Evolutionary conservation across 352 stramenopile species (phyloP).

Genomic region (Pythium vanterpoolii): DNA sequence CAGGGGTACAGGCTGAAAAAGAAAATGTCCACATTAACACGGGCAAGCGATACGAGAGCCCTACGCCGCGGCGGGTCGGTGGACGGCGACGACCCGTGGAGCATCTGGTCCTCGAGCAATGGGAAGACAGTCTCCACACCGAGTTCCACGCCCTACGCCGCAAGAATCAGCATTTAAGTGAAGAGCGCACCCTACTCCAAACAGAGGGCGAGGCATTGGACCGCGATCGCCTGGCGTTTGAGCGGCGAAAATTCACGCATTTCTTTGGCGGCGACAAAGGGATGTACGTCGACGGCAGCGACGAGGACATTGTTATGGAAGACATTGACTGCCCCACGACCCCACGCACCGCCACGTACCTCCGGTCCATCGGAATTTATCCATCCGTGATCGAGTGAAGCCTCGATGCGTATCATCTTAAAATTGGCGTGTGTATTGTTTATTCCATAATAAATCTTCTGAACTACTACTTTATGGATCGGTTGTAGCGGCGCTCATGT

Average conservation of each 20-base stretch:
- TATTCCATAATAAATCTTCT: background rate
- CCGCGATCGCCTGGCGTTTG: slow-evolving; percentile 18
- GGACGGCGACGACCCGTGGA: slow-evolving; percentile 8
- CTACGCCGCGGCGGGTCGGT: background rate
- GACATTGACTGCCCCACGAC: slow-evolving; percentile 20
- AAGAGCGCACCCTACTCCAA: slow-evolving; percentile 17
- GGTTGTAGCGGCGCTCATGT: background rate
- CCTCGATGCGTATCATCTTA: too few relatives aligned
- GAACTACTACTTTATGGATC: background rate
- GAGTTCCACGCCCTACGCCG: slow-evolving; percentile 15
- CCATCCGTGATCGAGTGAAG: slow-evolving; percentile 15
- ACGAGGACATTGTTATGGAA: slow-evolving; percentile 15
- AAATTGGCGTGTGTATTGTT: background rate
- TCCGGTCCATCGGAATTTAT: slow-evolving; percentile 22
- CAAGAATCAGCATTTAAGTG: slow-evolving; percentile 15
- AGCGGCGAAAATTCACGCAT: slow-evolving; percentile 20
- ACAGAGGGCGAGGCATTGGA: slow-evolving; percentile 16
- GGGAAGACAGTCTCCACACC: slow-evolving; percentile 17
- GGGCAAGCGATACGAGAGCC: slow-evolving; percentile 6
- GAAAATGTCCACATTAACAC: slow-evolving; percentile 26
- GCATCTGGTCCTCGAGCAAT: slow-evolving; percentile 19
- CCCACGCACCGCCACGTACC: slow-evolving; percentile 18
- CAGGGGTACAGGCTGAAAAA: slow-evolving; percentile 5
- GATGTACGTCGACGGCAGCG: background rate
- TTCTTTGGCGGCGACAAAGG: slow-evolving; percentile 16